Conservation (phyloP, 208 protist species). For the Leishmania aethiopica region DNA sequence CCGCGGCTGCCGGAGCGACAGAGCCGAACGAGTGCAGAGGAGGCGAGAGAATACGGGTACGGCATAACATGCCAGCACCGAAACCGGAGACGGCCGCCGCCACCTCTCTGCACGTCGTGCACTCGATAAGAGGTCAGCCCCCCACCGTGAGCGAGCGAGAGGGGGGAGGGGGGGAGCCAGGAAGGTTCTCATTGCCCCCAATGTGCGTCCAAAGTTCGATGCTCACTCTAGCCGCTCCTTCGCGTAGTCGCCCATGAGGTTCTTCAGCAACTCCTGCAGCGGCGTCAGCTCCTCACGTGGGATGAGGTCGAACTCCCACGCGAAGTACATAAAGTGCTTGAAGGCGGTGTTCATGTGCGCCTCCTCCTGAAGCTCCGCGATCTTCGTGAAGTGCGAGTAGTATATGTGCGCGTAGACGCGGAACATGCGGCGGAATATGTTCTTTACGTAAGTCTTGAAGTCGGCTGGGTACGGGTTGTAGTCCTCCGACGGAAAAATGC, state of each 20-base stretch:
- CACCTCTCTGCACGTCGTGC: too few relatives aligned
- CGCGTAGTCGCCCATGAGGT: constrained; percentile 84
- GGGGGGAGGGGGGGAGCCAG: not conserved
- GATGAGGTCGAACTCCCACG: constrained; percentile 90
- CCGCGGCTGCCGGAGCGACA: too few relatives aligned
- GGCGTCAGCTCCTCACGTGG: constrained; percentile 79
- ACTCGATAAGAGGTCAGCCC: not conserved
- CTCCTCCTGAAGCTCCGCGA: constrained; percentile 95
- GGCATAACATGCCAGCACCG: not conserved
- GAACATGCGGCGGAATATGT: constrained; percentile 98
- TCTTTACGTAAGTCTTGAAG: constrained; percentile 91
- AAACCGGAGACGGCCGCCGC: not conserved
- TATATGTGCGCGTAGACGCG: constrained; percentile 99
- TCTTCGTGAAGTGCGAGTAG: constrained; percentile 97
- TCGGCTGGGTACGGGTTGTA: constrained; percentile 87
- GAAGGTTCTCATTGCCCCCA: not conserved
- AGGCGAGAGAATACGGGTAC: too few relatives aligned
- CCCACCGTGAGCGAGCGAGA: not conserved
- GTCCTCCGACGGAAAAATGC: constrained; percentile 96
- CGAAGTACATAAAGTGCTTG: constrained; percentile 94
- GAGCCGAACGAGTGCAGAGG: too few relatives aligned
- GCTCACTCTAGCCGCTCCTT: constrained; percentile 61
- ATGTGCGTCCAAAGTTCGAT: not conserved
- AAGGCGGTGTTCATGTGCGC: constrained; percentile 98
- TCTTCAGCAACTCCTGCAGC: constrained; percentile 81